Conservation (phyloP, 139 green algal genomes). For the Parachlorella kessleri region DNA sequence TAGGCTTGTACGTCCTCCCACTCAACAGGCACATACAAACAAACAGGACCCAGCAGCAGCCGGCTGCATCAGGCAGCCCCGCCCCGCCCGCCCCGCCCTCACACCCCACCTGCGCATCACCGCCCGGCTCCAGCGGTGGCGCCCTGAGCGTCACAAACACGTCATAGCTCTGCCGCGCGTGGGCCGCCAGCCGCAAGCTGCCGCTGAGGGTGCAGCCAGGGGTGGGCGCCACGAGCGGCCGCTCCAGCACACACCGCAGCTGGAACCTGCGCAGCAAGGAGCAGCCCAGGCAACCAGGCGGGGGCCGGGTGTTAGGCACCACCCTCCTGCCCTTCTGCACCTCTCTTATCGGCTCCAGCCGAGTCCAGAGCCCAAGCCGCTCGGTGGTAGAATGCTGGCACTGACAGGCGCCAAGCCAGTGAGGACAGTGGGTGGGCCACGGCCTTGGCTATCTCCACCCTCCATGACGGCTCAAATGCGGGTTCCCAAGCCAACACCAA, state of each 20-base stretch:
- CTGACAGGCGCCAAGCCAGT: no score
- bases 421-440: no score
- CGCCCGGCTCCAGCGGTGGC: constrained; percentile 45
- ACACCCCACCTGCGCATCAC: constrained; percentile 42
- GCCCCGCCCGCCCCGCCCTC: background rate
- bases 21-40: no score
- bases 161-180: constrained; percentile 83
- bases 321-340: no score
- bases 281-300: background rate
- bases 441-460: no score
- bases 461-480: no score
- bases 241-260: constrained; percentile 82
- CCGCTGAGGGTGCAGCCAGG: constrained; percentile 57
- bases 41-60: background rate
- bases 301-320: background rate
- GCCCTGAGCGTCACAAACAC: constrained; percentile 67
- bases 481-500: no score
- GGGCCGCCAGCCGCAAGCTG: constrained; percentile 64
- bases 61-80: no score
- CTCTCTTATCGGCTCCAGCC: no score
- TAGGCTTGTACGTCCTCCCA: no score
- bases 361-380: no score
- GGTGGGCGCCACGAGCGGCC: constrained; percentile 53
- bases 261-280: constrained; percentile 62
- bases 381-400: no score